phyloP scores from a whole-genome alignment of 108 stramenopile species.

The Aurantiochytrium sp. region DNA sequence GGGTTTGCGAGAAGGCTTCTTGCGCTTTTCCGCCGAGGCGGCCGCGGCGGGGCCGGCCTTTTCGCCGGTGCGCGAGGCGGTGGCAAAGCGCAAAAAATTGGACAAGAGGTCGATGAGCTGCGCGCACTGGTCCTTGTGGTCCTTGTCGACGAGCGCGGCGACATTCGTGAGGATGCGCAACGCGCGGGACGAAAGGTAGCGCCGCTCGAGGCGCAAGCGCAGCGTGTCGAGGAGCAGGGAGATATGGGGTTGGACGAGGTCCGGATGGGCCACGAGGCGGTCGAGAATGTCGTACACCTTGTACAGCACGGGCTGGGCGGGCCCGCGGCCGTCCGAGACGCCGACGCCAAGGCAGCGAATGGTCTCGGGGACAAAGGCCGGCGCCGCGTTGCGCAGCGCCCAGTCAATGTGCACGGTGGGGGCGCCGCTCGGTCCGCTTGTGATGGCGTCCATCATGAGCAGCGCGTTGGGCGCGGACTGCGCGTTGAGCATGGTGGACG shows the following conservation, averaged over 20 bases:
- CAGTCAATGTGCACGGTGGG: background rate
- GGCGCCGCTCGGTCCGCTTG: background rate
- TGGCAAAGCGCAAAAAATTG: background rate
- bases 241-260: background rate
- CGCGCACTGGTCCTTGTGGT: background rate
- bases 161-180: background rate
- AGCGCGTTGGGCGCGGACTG: background rate
- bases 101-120: background rate
- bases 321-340: background rate
- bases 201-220: background rate
- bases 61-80: background rate
- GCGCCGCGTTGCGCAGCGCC: background rate
- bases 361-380: background rate
- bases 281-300: background rate
- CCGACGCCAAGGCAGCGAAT: background rate
- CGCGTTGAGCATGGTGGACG: background rate
- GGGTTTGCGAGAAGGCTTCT: too few relatives aligned
- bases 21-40: too few relatives aligned
- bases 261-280: background rate
- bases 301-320: background rate
- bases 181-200: background rate
- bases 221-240: background rate
- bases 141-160: background rate
- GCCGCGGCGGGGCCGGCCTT: too few relatives aligned
- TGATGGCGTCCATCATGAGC: background rate